phyloP scores from a whole-genome alignment of 2,329 filamentous ascomycete species.

The Microascus cirrosus region DNA sequence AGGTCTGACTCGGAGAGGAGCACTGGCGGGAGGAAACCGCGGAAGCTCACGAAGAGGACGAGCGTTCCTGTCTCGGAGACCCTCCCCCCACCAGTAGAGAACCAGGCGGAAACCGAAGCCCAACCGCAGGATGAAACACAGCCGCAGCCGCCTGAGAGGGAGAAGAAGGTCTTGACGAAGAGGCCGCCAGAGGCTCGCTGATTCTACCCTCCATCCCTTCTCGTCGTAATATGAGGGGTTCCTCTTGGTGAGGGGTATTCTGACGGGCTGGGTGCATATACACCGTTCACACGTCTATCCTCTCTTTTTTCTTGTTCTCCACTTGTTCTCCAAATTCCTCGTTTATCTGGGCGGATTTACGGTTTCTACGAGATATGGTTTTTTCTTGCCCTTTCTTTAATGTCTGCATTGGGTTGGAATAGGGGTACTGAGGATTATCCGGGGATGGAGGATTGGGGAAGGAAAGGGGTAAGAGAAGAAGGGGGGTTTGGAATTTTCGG shows the following conservation, averaged over 20 bases:
- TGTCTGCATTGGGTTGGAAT: too few relatives aligned
- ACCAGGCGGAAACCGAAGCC: neutral
- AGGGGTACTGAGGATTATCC: too few relatives aligned
- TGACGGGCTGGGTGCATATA: too few relatives aligned
- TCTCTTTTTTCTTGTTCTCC: neutral
- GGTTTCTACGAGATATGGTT: too few relatives aligned
- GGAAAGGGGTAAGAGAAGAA: neutral
- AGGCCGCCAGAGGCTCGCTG: neutral
- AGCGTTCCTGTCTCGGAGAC: neutral
- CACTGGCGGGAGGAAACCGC: neutral
- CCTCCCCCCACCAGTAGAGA: neutral
- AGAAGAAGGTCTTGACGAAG: slow-evolving; percentile 2
- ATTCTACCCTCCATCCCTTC: neutral
- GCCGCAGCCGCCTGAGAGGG: neutral
- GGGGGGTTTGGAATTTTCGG: neutral
- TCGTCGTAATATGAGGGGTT: neutral
- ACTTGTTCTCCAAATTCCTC: neutral
- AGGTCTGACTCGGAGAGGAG: neutral
- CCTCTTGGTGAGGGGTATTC: too few relatives aligned
- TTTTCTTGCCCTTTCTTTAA: too few relatives aligned
- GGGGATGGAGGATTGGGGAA: too few relatives aligned
- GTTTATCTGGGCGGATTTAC: too few relatives aligned
- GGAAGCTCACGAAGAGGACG: neutral
- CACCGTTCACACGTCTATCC: too few relatives aligned
- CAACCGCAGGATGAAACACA: neutral